A percentile compares a stretch with the other conserved stretches of the same genome.
Evolutionary conservation across 2,329 filamentous ascomycete genomes (phyloP).

Genomic region (Fusarium liriodendri): DNA sequence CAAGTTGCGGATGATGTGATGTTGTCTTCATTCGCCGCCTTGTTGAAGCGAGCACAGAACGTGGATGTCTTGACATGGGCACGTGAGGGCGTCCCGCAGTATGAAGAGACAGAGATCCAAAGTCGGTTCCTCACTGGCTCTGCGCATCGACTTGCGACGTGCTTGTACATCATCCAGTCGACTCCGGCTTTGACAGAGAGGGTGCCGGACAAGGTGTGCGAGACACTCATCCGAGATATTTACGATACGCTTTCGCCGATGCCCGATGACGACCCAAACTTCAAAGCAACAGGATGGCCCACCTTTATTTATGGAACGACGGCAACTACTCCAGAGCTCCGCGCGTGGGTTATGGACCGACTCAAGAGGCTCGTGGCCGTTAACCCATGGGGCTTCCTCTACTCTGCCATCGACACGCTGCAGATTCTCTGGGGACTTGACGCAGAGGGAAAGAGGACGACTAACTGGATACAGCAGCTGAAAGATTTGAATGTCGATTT

Average conservation of each 20-base stretch:
- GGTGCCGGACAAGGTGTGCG: slow-evolving; percentile 30
- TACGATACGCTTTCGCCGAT: slow-evolving; percentile 61
- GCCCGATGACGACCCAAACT: slow-evolving; percentile 60
- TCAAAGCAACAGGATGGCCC: slow-evolving; percentile 68
- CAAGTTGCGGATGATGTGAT: slow-evolving; percentile 38
- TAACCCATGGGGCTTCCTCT: slow-evolving; percentile 61
- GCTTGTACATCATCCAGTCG: slow-evolving; percentile 58
- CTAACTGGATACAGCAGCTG: slow-evolving; percentile 56
- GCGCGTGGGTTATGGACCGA: slow-evolving; percentile 61
- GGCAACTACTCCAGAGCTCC: slow-evolving; percentile 52
- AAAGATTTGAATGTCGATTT: slow-evolving; percentile 56
- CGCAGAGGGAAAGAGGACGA: slow-evolving; percentile 37
- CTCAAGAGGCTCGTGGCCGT: slow-evolving; percentile 52
- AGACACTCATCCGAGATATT: slow-evolving; percentile 56
- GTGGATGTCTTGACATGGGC: slow-evolving; percentile 57
- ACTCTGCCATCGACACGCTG: slow-evolving; percentile 58
- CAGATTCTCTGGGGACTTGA: slow-evolving; percentile 56
- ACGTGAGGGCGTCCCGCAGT: slow-evolving; percentile 47
- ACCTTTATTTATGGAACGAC: slow-evolving; percentile 67
- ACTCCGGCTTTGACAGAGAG: slow-evolving; percentile 43
- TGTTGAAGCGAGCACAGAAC: slow-evolving; percentile 51
- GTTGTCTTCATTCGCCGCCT: slow-evolving; percentile 42
- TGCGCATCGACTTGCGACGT: slow-evolving; percentile 56
- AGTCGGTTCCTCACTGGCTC: slow-evolving; percentile 53
- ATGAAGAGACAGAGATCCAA: slow-evolving; percentile 47